Base-by-base conservation (phyloP, 495 filamentous ascomycete species). In the Extremus antarcticus region DNA sequence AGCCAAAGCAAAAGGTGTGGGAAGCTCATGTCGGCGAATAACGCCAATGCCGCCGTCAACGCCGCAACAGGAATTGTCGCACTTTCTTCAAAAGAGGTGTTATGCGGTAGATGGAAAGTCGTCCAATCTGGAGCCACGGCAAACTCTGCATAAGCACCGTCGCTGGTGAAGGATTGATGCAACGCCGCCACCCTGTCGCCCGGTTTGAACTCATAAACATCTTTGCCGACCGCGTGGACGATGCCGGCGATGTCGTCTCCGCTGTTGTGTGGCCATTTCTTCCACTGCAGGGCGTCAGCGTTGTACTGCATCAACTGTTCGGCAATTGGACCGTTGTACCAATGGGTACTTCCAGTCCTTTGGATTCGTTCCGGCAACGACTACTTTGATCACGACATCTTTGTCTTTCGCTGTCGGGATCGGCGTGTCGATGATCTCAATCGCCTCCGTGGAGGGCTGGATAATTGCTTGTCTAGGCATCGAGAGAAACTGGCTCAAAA, bases 191-290 rank as follows among this genome's bases (percentile, higher is more conserved):
- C 72, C 16, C 68, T 67, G 58, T 75, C 73, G 32, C 72, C 73
- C 1, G 57, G 54, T 20, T 70, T 68, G 64, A 71, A 74, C 38
- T 72, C 71, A 22, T 55, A 62, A 20, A 75, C 71, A 17, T 65
- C 57, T 57, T 64, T 47, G 25, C 72, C 72, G 23, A 71, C 66
- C 22, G 63, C 61, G 40, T 68, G 63, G 32, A 75, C 58, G 21
- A 70, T 61, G 19, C 74, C 71, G 0, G 71, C 65, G 13, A 74
- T 66, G 57, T 75, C 73, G 40, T 74, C 74, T 13, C 72, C 74
- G 7, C 21, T 25, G 24, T 57, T 57, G 25, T 39, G 25, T 4
- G 38, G 50, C 11, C 21, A 39, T 24, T 52, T 3, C 25, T 41
- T 38, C 25, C 25, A 35, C 25, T 20, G 4, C 47, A 24, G 21